Conservation (phyloP, 495 filamentous ascomycete species). For the Penicillium crystallinum region DNA sequence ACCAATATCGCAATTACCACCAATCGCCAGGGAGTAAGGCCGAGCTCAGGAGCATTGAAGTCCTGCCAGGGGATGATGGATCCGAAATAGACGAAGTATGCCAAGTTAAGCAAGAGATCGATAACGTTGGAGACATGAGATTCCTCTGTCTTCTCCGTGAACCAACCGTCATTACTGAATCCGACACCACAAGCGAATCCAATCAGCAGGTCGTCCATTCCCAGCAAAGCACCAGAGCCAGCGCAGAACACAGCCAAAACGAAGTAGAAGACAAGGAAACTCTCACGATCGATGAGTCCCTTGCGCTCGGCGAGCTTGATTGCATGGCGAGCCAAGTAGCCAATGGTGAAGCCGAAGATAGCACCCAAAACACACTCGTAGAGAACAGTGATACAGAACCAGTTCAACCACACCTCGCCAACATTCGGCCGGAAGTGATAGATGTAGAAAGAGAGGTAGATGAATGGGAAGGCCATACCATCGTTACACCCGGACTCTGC, state of each 20-base stretch:
- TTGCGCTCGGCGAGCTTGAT: constrained; percentile 85
- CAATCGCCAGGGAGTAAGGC: constrained; percentile 79
- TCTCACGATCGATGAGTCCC: constrained; percentile 89
- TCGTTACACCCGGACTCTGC: constrained; percentile 99
- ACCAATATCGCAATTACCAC: constrained; percentile 87
- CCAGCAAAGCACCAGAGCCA: constrained; percentile 85
- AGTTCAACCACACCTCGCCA: constrained; percentile 69
- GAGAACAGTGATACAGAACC: constrained; percentile 84
- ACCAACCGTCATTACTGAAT: constrained; percentile 99
- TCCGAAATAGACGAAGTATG: constrained; percentile 96
- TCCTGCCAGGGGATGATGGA: constrained; percentile 93
- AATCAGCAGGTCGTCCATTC: constrained; percentile 93
- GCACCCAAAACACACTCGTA: constrained; percentile 97
- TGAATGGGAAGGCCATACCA: constrained; percentile 99
- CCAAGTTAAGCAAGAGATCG: constrained; percentile 92
- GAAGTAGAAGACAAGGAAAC: constrained; percentile 98
- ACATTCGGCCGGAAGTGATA: constrained; percentile 70
- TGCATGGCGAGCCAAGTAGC: constrained; percentile 81
- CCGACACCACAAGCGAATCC: constrained; percentile 94
- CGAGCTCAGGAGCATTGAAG: constrained; percentile 67
- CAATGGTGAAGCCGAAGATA: constrained; percentile 80
- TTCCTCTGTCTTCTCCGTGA: constrained; percentile 96
- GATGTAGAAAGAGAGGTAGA: constrained; percentile 87
- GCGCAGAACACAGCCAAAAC: constrained; percentile 94
- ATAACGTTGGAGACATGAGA: constrained; percentile 99